Percentiles rank a stretch among this genome's conserved stretches.
Conservation (phyloP, 2,329 filamentous ascomycete genomes). For the Xylaria sp. region DNA sequence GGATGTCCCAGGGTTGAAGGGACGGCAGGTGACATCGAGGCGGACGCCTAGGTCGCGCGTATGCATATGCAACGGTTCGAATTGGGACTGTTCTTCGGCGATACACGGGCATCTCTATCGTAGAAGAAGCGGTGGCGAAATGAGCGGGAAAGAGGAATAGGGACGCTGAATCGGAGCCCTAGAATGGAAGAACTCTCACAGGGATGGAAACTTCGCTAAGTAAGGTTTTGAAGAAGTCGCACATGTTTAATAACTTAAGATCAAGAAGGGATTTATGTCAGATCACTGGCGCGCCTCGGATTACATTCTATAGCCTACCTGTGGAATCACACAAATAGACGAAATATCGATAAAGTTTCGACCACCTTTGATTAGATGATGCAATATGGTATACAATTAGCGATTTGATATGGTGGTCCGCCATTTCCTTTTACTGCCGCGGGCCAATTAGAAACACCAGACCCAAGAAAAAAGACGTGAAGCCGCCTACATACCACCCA, state of each 20-base stretch:
- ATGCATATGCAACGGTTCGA: not conserved
- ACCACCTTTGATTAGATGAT: slow-evolving; percentile 4
- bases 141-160: not conserved
- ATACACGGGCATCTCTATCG: not conserved
- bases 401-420: slow-evolving; percentile 1
- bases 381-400: slow-evolving; percentile 24
- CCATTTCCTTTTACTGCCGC: slow-evolving; percentile 17
- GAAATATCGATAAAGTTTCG: not conserved
- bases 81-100: not conserved
- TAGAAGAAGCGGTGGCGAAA: not conserved
- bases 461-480: slow-evolving; percentile 12
- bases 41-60: not conserved
- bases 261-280: too few species aligned
- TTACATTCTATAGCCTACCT: not conserved
- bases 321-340: not conserved
- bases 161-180: not conserved
- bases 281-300: too few species aligned
- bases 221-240: not conserved
- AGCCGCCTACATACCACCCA: not conserved
- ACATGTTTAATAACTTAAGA: not conserved
- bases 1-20: not conserved
- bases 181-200: not conserved
- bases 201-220: not conserved
- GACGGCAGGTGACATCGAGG: not conserved
- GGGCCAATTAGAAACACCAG: slow-evolving; percentile 17